Base-by-base conservation (phyloP, 2,329 filamentous ascomycete genomes). In the Verticillium albo-atrum region DNA sequence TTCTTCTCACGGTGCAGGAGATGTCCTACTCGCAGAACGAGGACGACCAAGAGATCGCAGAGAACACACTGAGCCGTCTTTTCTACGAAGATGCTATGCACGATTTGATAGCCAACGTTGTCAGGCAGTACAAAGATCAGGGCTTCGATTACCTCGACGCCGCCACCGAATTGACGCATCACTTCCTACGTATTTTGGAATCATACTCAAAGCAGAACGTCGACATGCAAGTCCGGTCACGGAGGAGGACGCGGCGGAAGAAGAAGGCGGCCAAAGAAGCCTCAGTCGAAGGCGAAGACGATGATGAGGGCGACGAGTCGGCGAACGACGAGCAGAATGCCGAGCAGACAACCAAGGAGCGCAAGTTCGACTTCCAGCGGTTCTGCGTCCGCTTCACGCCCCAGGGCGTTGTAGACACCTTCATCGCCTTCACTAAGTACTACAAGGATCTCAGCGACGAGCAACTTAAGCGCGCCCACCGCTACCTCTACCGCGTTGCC, bases 71-170 rank as follows among this genome's bases (percentile, higher is more conserved):
- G 57, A 96, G 90, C 68, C 91, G 94, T 62, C 91, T 99, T n/a
- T 99, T 99, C 72, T 99, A 99, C 75, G 95, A 99, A 74, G 92
- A 98, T 70, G 86, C 91, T 0, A 97, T 93, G 0, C 93, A 99
- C 68, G 94, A 99, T 62, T 83, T 90, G 26, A 85, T 99, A 56
- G 84, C 94, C 30, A 85, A 87, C 61, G 90, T 97, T 57, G 81
- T 94, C 1, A 83, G 89, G 63, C 88, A 84, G n/a, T 98, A 96
- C 77, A 96, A 96, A 66, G 91, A 94, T 61, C 95, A 98, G 75
- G 90, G 91, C 0, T 95, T 97, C 66, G 91, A 92, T 58, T 99
- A 97, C 66, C 82, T 99, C 1, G 93, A 99, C 73, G 89, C 93
- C 6, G 89, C 89, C 60, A 98, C 94, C 1, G 94, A 99, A 68